A percentile compares a stretch with the other conserved stretches of the same genome.
Evolutionary conservation across 2,329 filamentous ascomycete species (phyloP).

Genomic region (Paraphaeosphaeria sporulosa): DNA sequence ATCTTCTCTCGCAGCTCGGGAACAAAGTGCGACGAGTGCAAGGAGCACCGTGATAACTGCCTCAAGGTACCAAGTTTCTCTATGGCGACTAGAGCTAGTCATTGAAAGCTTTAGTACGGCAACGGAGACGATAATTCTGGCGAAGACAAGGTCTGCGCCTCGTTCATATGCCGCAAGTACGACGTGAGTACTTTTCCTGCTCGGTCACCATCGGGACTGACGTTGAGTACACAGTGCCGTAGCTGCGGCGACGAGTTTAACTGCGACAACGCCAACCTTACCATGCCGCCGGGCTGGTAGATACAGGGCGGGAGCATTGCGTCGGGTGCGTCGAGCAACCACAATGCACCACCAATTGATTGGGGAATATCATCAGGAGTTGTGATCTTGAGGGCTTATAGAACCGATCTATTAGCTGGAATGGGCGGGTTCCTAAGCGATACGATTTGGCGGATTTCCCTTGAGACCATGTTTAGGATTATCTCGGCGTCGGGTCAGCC

Average conservation of each 20-base stretch:
- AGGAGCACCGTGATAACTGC: constrained; percentile 13
- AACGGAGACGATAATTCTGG: background rate
- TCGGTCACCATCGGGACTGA: background rate
- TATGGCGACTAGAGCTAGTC: no score
- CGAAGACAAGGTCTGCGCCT: constrained; percentile 5
- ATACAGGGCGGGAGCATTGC: background rate
- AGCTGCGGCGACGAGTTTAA: constrained; percentile 15
- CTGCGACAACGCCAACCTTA: constrained; percentile 4
- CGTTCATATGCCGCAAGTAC: constrained; percentile 14
- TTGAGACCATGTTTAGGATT: background rate
- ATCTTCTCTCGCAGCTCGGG: constrained; percentile 4
- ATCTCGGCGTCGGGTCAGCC: background rate
- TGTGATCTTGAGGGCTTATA: background rate
- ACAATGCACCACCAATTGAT: background rate
- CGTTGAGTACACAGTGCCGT: constrained; percentile 1
- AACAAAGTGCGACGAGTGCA: constrained; percentile 13
- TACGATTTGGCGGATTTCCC: background rate
- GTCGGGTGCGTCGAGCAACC: background rate
- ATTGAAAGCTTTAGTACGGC: constrained; percentile 10
- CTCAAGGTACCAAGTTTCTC: constrained; percentile 6
- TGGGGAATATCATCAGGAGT: background rate
- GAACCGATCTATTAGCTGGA: constrained; percentile 1
- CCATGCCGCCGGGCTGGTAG: constrained; percentile 17
- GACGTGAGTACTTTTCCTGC: constrained; percentile 6
- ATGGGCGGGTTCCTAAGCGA: background rate